phyloP scores from a whole-genome alignment of 169 alveolate genomes.

The Hepatocystis sp. region DNA sequence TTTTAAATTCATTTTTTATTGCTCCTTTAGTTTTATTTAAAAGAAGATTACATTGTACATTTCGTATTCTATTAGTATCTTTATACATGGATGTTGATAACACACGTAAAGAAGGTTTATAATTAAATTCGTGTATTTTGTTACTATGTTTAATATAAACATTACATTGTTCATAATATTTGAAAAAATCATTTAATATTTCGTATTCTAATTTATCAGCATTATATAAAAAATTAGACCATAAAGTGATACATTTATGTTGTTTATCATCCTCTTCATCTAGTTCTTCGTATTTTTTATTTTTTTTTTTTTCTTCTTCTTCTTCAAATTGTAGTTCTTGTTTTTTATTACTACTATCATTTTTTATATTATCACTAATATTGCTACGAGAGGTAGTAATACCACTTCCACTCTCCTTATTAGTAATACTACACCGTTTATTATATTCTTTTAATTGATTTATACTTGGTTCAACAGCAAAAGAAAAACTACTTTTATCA shows the following conservation, averaged over 20 bases:
- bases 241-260: constrained; percentile 39
- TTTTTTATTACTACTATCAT: constrained; percentile 7
- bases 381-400: too few species aligned
- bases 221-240: constrained; percentile 59
- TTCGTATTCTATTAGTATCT: constrained; percentile 62
- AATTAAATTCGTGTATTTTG: constrained; percentile 48
- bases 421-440: too few species aligned
- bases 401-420: too few species aligned
- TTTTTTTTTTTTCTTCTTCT: background rate
- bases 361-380: constrained; percentile 49
- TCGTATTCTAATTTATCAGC: constrained; percentile 55
- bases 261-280: constrained; percentile 15
- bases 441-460: constrained; percentile 66
- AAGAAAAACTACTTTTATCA: constrained; percentile 72
- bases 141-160: constrained; percentile 22
- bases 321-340: constrained; percentile 1
- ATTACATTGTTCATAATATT: constrained; percentile 48
- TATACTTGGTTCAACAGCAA: constrained; percentile 57
- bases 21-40: constrained; percentile 25
- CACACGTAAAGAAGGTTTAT: constrained; percentile 40
- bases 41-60: constrained; percentile 19
- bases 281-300: too few species aligned
- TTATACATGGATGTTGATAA: constrained; percentile 42
- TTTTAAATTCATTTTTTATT: constrained; percentile 37
- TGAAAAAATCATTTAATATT: constrained; percentile 32